These are phyloP conservation scores for Neurospora sp. DNA, from an alignment of 495 filamentous ascomycete species.

Conservation along the genomic window DNA sequence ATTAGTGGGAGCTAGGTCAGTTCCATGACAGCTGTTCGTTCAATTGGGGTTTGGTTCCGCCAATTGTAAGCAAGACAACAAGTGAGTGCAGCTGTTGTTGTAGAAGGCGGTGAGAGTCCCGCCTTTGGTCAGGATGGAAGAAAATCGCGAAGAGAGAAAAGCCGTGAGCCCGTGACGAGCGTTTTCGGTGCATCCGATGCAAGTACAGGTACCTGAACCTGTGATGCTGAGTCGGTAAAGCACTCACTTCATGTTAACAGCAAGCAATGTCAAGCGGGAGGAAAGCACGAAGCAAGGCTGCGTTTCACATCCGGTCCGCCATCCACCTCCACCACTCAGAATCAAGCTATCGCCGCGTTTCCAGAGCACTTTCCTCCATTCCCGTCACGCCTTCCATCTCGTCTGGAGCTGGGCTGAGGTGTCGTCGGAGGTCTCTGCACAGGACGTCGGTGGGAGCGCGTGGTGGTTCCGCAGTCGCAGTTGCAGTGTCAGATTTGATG, in stretches of 20 bases:
- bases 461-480: background rate
- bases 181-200: background rate
- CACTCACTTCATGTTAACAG: background rate
- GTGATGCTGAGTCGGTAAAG: background rate
- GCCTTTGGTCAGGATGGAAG: background rate
- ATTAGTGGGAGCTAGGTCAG: background rate
- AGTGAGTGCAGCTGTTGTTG: background rate
- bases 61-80: background rate
- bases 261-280: background rate
- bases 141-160: background rate
- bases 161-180: background rate
- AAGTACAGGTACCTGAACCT: background rate
- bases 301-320: background rate
- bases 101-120: background rate
- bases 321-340: background rate
- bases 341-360: background rate
- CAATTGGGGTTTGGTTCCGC: background rate
- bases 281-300: too few relatives aligned
- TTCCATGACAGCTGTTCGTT: background rate
- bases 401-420: background rate
- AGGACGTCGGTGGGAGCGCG: background rate
- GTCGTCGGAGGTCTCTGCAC: background rate
- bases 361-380: background rate
- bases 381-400: background rate
- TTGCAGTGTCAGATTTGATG: background rate